phyloP scores from a whole-genome alignment of 495 filamentous ascomycete genomes.

The Annulohypoxylon moriforme region DNA sequence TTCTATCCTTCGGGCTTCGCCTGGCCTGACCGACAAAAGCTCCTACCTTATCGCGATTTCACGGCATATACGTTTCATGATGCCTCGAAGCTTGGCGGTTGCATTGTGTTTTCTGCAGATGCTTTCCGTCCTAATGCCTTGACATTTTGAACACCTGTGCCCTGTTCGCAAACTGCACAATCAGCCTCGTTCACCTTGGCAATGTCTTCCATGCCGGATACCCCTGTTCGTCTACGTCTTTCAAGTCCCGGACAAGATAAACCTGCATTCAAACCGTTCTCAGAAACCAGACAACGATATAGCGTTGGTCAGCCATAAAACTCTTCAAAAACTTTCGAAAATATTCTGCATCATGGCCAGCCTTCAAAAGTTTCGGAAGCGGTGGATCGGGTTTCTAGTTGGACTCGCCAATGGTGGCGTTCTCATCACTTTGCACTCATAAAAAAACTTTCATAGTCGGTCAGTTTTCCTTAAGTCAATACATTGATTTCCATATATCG shows the following conservation, averaged over 20 bases:
- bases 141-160: slow-evolving; percentile 28
- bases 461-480: slow-evolving; percentile 41
- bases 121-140: slow-evolving; percentile 24
- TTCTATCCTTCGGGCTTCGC: slow-evolving; percentile 22
- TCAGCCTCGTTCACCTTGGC: slow-evolving; percentile 27
- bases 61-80: slow-evolving; percentile 30
- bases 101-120: slow-evolving; percentile 26
- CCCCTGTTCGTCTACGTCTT: slow-evolving; percentile 20
- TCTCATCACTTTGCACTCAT: slow-evolving; percentile 18
- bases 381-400: slow-evolving; percentile 18
- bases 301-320: background rate
- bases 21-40: slow-evolving; percentile 18
- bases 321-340: background rate
- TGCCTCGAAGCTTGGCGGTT: slow-evolving; percentile 21
- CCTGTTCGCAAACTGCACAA: slow-evolving; percentile 21
- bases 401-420: slow-evolving; percentile 20
- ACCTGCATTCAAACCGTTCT: background rate
- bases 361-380: background rate
- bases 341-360: background rate
- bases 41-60: slow-evolving; percentile 19
- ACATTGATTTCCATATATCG: slow-evolving; percentile 34
- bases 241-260: slow-evolving; percentile 1
- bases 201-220: slow-evolving; percentile 33
- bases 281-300: background rate
- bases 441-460: slow-evolving; percentile 26